Base-by-base conservation (phyloP, 345 rosid species). In the Aegle marmelos region DNA sequence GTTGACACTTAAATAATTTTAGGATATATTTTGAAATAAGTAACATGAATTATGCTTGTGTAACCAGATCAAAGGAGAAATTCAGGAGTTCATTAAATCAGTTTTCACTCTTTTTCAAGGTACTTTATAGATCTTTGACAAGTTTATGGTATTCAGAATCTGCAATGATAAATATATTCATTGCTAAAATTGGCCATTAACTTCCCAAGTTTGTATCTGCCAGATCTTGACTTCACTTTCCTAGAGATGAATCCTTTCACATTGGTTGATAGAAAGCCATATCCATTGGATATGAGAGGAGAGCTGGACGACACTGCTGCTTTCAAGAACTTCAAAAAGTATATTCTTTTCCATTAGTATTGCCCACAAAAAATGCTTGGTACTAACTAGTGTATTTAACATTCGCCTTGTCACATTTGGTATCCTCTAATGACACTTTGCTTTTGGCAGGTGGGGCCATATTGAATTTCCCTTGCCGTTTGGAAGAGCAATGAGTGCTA, bases 211-310 rank as follows among this genome's bases (percentile, higher is more conserved):
- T 64, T 80, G 74, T 54, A 68, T 57, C 66, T 50, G 0, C 68
- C 83, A 96, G 98, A 93, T 89, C 90, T 96, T 76, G 99, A 96
- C 89, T 94, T 96, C 87, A 94, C 97, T 58, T 94, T 94, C 91
- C 90, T 96, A 28, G 99, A 96, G 90, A 96, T 96, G 99, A 94
- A 96, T 83, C 99, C 99, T 61, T 96, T 96, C 80, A 82, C 99
- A 36, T 81, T 96, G 80, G 94, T 94, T 81, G 87, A 92, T 70
- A 93, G 94, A 78, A 96, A 90, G 88, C 99, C 98, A 80, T 96
- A 96, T 87, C 98, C 98, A 71, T 78, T 92, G 87, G 99, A 96
- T 82, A 94, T 94, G 97, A 92, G 99, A 85, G 97, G 99, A 77
- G 98, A 96, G 86, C 94, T 96, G 70, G 97, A 96, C 73, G 98